Base-by-base conservation (phyloP, 2,329 filamentous ascomycete genomes). In the Emergomyces pasteurianus region DNA sequence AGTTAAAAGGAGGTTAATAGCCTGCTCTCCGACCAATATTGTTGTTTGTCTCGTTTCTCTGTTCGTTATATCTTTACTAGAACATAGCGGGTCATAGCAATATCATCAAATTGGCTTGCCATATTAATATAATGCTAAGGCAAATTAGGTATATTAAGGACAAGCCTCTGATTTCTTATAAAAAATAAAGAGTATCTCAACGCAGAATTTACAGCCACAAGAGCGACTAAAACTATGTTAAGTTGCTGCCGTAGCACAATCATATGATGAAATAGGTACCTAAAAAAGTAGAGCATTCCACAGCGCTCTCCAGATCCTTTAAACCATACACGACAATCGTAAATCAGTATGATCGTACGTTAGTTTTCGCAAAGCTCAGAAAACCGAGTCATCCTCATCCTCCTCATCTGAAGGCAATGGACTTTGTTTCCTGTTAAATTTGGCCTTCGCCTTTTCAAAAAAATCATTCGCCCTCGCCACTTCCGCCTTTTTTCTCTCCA, bases 381-480 rank as follows among this genome's bases (percentile, higher is more conserved):
- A n/a, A 34, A 50, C 21, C 38, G 40, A 31, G 8, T 58, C 57
- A 26, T 49, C 43, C 26, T 40, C 43, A 57, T 57, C 40, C 16
- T 10, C 28, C 40, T 54, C 52, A 54, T 54, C 34, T 8, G 34
- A 40, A 23, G 52, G n/a, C 10, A 57, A n/a, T 53, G 46, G 16
- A 5, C 34, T 23, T 26, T 53, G 43, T 14, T 53, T 53, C 50
- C 28, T 52, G 47, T 38, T n/a, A n/a, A 36, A n/a, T 42, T 50
- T 59, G 16, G 23, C 16, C 34, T 38, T 61, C n/a, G 59, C 59
- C 54, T 52, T 61, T 47, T 58, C 54, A 10, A 61, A 61, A 7
- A 61, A 58, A 21, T 9, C 31, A 58, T 58, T 61, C 31, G 59
- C 59, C 54, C 31, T 61, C 42, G 58, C 54, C 26, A 61, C 43